Conservation (phyloP, 345 rosid genomes). For the Kernera saxatilis region DNA sequence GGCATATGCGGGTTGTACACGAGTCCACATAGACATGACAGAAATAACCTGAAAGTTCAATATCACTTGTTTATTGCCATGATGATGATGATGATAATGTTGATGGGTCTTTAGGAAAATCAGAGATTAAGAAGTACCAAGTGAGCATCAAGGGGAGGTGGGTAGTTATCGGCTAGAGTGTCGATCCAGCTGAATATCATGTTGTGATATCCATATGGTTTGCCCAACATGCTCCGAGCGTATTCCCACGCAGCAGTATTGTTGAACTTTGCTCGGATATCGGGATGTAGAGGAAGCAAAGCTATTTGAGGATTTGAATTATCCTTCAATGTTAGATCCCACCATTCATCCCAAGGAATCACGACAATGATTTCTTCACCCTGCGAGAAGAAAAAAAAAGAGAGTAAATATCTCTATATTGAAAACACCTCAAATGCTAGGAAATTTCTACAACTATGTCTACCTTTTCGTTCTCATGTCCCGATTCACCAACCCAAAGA, state of each 20-base stretch:
- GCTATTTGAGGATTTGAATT: constrained; percentile 88
- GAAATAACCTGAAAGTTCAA: constrained; percentile 69
- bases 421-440: background rate
- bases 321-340: constrained; percentile 82
- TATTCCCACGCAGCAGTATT: constrained; percentile 94
- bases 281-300: constrained; percentile 85
- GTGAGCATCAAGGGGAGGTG: constrained; percentile 99
- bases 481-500: constrained; percentile 99
- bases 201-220: constrained; percentile 99
- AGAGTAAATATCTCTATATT: background rate
- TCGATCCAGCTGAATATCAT: constrained; percentile 99
- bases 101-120: background rate
- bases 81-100: background rate
- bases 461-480: constrained; percentile 97
- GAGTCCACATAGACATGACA: constrained; percentile 98
- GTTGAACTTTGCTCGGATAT: constrained; percentile 70
- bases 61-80: background rate
- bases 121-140: constrained; percentile 50
- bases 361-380: constrained; percentile 93
- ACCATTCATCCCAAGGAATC: constrained; percentile 97
- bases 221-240: constrained; percentile 88
- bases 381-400: constrained; percentile 32
- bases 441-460: background rate
- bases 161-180: constrained; percentile 85
- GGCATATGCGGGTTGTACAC: constrained; percentile 95